Percentiles rank a stretch among this genome's conserved stretches.
These are phyloP conservation scores for Lachancea cidri DNA, from an alignment of 805 yeast species.

Conservation along the genomic window DNA sequence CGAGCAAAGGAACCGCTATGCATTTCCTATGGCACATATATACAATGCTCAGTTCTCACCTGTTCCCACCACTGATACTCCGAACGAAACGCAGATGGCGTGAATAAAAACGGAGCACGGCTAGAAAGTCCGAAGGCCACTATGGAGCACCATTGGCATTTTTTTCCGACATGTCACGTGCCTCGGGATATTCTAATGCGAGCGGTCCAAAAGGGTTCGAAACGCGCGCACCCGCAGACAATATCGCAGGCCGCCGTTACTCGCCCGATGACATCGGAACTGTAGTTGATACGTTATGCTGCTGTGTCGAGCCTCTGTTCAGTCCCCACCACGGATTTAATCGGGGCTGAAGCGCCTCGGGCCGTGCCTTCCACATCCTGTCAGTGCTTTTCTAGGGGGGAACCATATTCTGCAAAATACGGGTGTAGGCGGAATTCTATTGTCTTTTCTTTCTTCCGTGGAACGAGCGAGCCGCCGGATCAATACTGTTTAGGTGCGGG, in stretches of 20 bases:
- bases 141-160: background rate
- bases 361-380: too few relatives aligned
- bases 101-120: background rate
- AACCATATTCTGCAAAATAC: background rate
- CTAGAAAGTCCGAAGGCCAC: background rate
- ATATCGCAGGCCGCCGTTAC: background rate
- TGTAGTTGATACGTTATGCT: too few relatives aligned
- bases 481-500: too few relatives aligned
- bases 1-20: too few relatives aligned
- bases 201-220: too few relatives aligned
- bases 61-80: background rate
- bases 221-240: background rate
- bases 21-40: background rate
- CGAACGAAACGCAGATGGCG: background rate
- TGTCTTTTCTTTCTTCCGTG: background rate
- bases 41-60: background rate
- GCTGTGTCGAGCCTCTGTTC: too few relatives aligned
- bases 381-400: too few relatives aligned
- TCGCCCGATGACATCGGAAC: too few relatives aligned
- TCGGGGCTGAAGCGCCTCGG: background rate
- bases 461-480: background rate
- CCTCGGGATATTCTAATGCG: too few relatives aligned
- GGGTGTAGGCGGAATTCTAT: background rate
- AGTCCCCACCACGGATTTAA: too few relatives aligned
- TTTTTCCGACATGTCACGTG: background rate